Percentiles rank a stretch among this genome's conserved stretches.
Conservation (phyloP, 495 filamentous ascomycete species). For the Penicillium malachiteum region DNA sequence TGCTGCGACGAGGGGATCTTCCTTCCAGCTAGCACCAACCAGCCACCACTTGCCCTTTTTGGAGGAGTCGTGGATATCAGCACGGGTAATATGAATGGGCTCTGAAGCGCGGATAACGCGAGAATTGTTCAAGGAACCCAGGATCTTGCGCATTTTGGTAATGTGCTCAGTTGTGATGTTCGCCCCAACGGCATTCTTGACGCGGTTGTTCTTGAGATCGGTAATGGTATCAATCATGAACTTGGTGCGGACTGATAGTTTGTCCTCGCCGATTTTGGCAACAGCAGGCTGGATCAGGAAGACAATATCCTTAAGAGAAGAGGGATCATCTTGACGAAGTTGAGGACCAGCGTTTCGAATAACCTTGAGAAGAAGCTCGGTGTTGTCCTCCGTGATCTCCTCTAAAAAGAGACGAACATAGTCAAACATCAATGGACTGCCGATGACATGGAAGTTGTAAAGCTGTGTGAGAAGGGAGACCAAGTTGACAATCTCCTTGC, state of each 20-base stretch:
- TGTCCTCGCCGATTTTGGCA: slow-evolving; percentile 61
- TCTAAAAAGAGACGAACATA: slow-evolving; percentile 76
- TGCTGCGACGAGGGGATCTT: slow-evolving; percentile 41
- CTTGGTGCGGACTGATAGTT: slow-evolving; percentile 82
- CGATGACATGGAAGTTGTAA: slow-evolving; percentile 88
- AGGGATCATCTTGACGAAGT: slow-evolving; percentile 86
- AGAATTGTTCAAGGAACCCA: slow-evolving; percentile 68
- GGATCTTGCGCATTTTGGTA: slow-evolving; percentile 77
- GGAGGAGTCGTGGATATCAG: slow-evolving; percentile 76
- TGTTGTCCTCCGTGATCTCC: slow-evolving; percentile 81
- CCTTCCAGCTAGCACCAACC: slow-evolving; percentile 85
- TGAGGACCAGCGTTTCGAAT: slow-evolving; percentile 76
- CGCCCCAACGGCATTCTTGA: slow-evolving; percentile 69
- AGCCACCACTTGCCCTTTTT: slow-evolving; percentile 98
- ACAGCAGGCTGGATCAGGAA: slow-evolving; percentile 71
- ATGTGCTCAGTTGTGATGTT: slow-evolving; percentile 70
- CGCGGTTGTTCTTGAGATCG: slow-evolving; percentile 88
- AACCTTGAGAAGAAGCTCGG: slow-evolving; percentile 83
- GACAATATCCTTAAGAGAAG: slow-evolving; percentile 88
- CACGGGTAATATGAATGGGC: slow-evolving; percentile 74
- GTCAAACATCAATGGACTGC: slow-evolving; percentile 81
- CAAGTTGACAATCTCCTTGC: slow-evolving; percentile 75
- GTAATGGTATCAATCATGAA: slow-evolving; percentile 99
- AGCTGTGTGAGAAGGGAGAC: slow-evolving; percentile 81
- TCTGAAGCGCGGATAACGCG: slow-evolving; percentile 69